Base-by-base conservation (phyloP, 2,329 filamentous ascomycete genomes). In the Calonectria leucothoes region DNA sequence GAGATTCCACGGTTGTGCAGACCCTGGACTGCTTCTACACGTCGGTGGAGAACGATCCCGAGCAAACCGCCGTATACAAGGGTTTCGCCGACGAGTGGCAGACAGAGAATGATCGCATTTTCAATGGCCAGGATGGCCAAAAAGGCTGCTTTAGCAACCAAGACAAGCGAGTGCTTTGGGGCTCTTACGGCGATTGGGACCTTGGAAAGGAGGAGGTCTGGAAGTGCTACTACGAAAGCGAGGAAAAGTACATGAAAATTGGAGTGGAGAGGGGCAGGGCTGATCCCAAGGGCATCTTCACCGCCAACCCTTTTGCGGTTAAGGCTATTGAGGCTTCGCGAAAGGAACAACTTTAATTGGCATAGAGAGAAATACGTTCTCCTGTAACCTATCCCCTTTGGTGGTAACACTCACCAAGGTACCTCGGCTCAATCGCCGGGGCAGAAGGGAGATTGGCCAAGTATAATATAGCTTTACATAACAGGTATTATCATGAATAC, bases 11-110 rank as follows among this genome's bases (percentile, higher is more conserved):
- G 5, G 75, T 88, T 7, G 77, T 80, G 6, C 81, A 81, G 42
- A 83, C 80, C 0, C 81, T 88, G n/a, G 88, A 89, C 70, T 87
- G 85, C 67, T 89, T 89, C 76, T 84, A 89, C 59, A 35, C 33
- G n/a, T n/a, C n/a, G 33, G 33, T 7, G 6, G 33, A 35, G 33
- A 81, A 82, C 17, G 74, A 78, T 15, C 35, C 35, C 35, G 1
- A 76, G 75, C 17, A 65, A 29, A 3, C 25, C 35, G 14, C n/a
- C n/a, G n/a, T 75, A 17, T 79, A 78, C 7, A 84, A 83, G 67
- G 68, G 76, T 4, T 82, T 77, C 1, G 87, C 87, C 5, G 74
- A 83, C 29, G 81, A 83, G 23, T 89, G 86, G 86, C 85, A 88
- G 76, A 79, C 78, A 5, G 80, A 81, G 29, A 88, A 88, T 51